phyloP scores from a whole-genome alignment of 495 filamentous ascomycete species.

The Neurospora sublineolata region DNA sequence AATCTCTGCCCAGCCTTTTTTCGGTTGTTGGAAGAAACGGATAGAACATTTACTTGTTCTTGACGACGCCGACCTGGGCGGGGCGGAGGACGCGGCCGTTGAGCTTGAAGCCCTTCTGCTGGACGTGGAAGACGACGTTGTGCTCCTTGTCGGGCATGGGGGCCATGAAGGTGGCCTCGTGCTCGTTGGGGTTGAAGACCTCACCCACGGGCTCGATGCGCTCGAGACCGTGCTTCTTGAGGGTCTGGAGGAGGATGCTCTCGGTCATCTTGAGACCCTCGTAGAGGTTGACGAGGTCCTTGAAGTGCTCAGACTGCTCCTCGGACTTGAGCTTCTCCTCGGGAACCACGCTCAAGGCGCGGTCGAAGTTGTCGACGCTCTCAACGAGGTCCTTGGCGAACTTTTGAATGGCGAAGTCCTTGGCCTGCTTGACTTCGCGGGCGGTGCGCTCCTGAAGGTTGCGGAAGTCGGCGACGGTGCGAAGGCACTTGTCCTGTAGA shows the following conservation, averaged over 20 bases:
- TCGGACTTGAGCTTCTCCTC: conserved; percentile 50
- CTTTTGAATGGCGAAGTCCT: conserved; percentile 86
- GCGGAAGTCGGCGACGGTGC: conserved; percentile 87
- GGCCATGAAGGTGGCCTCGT: conserved; percentile 92
- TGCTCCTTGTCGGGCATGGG: conserved; percentile 75
- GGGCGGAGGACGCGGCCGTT: conserved; percentile 85
- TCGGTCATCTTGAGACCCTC: conserved; percentile 92
- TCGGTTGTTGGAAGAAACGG: background rate
- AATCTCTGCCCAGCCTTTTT: conserved; percentile 1
- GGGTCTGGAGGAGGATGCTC: conserved; percentile 70
- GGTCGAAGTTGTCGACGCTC: conserved; percentile 91
- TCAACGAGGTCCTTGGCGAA: conserved; percentile 94
- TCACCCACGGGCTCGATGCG: conserved; percentile 69
- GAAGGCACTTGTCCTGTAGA: conserved; percentile 77
- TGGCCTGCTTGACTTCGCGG: conserved; percentile 76
- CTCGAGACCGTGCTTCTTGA: conserved; percentile 89
- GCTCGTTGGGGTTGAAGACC: conserved; percentile 88
- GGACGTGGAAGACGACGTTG: conserved; percentile 78
- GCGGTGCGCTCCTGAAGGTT: conserved; percentile 92
- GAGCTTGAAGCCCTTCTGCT: conserved; percentile 87
- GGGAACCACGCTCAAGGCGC: conserved; percentile 71
- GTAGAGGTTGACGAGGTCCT: conserved; percentile 70
- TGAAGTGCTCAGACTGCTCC: conserved; percentile 42
- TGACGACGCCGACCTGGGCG: conserved; percentile 89
- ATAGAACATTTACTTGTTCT: conserved; percentile 32